Percentiles rank a stretch among this genome's conserved stretches.
These are phyloP conservation scores for Casaregolazyma lundiana DNA, from an alignment of 1,139 yeast species.

Conservation along the genomic window DNA sequence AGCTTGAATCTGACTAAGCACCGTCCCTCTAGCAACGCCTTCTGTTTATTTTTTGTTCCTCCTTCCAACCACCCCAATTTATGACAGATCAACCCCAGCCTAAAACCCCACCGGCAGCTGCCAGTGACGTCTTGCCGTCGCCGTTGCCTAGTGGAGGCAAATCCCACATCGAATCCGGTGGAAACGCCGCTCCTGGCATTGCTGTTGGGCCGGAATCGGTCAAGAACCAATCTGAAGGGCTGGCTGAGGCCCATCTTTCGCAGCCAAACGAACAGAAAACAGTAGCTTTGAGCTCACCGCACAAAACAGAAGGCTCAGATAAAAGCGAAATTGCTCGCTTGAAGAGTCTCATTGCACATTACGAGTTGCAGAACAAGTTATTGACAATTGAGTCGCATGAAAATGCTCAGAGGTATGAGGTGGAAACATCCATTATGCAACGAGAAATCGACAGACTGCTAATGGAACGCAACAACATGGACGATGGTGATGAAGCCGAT, in stretches of 20 bases:
- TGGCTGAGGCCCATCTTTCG: too few species aligned
- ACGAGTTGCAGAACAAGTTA: conserved; percentile 39
- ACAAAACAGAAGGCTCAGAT: not conserved
- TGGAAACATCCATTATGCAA: conserved; percentile 42
- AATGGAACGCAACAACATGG: conserved; percentile 18
- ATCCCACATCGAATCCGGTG: not conserved
- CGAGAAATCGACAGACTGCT: conserved; percentile 47
- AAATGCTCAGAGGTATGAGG: conserved; percentile 41
- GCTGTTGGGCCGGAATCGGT: conserved; percentile 1
- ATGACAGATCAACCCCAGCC: conserved; percentile 1
- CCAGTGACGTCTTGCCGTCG: conserved; percentile 5
- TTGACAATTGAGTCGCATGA: conserved; percentile 37
- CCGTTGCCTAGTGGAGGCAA: conserved; percentile 9
- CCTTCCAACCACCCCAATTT: conserved; percentile 3
- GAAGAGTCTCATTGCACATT: conserved; percentile 20
- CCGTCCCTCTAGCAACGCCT: conserved; percentile 6
- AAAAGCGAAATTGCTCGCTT: conserved; percentile 6
- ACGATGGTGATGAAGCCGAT: conserved; percentile 20
- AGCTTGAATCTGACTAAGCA: not conserved
- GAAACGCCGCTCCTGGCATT: not conserved
- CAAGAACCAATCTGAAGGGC: too few species aligned
- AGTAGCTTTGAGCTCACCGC: not conserved
- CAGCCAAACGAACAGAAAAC: not conserved
- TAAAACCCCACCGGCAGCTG: conserved; percentile 9
- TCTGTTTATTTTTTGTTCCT: conserved; percentile 5